Base-by-base conservation (phyloP, 352 stramenopile species). In the Lagenidium sp. region DNA sequence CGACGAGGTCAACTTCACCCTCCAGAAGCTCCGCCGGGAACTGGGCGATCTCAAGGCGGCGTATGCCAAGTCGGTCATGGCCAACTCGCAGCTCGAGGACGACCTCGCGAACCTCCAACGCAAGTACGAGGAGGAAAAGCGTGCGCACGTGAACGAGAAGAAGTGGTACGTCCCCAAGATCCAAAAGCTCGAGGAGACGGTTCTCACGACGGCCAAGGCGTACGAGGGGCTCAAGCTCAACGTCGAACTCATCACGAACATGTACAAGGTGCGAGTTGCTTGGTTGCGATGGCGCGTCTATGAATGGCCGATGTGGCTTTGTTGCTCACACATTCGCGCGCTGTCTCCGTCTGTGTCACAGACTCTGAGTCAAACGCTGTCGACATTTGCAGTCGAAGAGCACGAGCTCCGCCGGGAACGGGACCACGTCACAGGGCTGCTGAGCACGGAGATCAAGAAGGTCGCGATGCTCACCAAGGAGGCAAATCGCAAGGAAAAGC, bases 251-350 rank as follows among this genome's bases (percentile, higher is more conserved):
- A 81, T 89, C 63, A 84, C 76, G 6, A 92, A 84, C 45, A 89
- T 92, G 76, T 92, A 92, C 68, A 92, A 92, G 28, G 28, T 32
- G n/a, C n/a, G n/a, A n/a, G n/a, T n/a, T n/a, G n/a, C n/a, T n/a
- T n/a, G n/a, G n/a, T n/a, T n/a, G n/a, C n/a, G n/a, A n/a, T n/a
- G n/a, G n/a, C n/a, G n/a, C n/a, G n/a, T n/a, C n/a, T n/a, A n/a
- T n/a, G n/a, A n/a, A n/a, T n/a, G n/a, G n/a, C n/a, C n/a, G n/a
- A n/a, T n/a, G n/a, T n/a, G n/a, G n/a, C n/a, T n/a, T n/a, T n/a
- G n/a, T n/a, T n/a, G n/a, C n/a, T n/a, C n/a, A n/a, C n/a, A n/a
- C n/a, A n/a, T n/a, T n/a, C n/a, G n/a, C n/a, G n/a, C n/a, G n/a
- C n/a, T n/a, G n/a, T n/a, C n/a, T n/a, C n/a, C n/a, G n/a, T n/a